These are phyloP conservation scores for Syzygium jambos DNA, from an alignment of 345 rosid genomes.

Conservation along the genomic window DNA sequence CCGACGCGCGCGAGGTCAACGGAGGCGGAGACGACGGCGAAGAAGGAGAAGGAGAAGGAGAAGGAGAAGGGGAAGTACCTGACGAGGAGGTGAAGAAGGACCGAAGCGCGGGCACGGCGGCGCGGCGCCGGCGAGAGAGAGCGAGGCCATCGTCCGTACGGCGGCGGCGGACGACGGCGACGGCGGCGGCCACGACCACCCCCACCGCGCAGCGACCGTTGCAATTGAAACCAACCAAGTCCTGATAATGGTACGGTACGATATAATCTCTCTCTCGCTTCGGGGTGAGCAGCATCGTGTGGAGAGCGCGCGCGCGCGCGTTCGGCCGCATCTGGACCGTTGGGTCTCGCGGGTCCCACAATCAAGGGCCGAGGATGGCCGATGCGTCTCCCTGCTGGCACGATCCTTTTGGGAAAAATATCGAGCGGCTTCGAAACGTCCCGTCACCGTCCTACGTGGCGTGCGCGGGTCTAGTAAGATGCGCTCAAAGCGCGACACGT, in stretches of 20 bases:
- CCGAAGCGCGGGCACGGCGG: not conserved
- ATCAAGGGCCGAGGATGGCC: no score
- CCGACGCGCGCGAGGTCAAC: not conserved
- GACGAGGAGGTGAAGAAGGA: not conserved
- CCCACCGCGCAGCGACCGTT: not conserved
- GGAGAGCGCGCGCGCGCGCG: not conserved
- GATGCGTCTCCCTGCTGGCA: no score
- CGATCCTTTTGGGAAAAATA: no score
- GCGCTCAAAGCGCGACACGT: no score
- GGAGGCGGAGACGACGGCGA: not conserved
- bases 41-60: not conserved
- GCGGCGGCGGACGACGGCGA: not conserved
- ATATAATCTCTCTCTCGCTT: not conserved
- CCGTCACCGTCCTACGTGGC: no score
- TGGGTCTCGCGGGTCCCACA: no score
- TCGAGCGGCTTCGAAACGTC: no score
- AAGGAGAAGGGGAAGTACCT: not conserved
- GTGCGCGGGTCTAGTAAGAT: no score
- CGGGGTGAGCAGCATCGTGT: not conserved
- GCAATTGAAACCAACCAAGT: not conserved
- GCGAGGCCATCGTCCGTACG: not conserved
- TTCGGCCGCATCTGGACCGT: not conserved
- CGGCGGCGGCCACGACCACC: not conserved
- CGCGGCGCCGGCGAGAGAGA: not conserved
- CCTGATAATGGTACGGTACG: not conserved